phyloP scores from a whole-genome alignment of 2,329 filamentous ascomycete species.

The Sporothrix mexicana region DNA sequence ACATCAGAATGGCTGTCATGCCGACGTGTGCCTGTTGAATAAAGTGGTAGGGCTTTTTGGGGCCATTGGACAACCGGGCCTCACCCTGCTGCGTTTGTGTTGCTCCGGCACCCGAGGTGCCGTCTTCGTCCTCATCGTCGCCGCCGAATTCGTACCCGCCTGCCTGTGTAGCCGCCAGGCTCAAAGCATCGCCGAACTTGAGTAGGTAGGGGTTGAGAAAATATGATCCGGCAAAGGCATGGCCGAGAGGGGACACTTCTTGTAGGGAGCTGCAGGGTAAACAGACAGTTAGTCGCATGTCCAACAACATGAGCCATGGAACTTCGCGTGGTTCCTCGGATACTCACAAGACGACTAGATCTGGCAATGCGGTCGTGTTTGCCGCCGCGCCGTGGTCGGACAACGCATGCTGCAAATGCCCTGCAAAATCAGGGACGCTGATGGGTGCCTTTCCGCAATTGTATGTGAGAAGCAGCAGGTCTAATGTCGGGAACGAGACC shows the following conservation, averaged over 20 bases:
- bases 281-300: not conserved
- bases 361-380: conserved; percentile 55
- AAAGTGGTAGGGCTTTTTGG: conserved; percentile 64
- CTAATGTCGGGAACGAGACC: conserved; percentile 58
- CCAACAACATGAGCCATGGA: not conserved
- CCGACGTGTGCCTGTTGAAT: conserved; percentile 77
- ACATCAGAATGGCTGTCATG: conserved; percentile 89
- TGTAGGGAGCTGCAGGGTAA: conserved; percentile 70
- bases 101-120: conserved; percentile 15
- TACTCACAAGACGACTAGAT: conserved; percentile 64
- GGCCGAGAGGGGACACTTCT: conserved; percentile 83
- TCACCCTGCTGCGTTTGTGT: not conserved
- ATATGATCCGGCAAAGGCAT: conserved; percentile 84
- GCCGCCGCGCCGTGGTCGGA: conserved; percentile 36
- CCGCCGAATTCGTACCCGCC: conserved; percentile 12
- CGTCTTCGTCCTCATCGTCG: conserved; percentile 27
- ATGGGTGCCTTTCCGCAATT: conserved; percentile 81
- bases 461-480: conserved; percentile 82
- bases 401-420: conserved; percentile 69
- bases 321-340: too few species aligned
- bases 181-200: conserved; percentile 72
- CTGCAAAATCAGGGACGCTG: conserved; percentile 71
- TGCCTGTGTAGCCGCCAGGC: conserved; percentile 64
- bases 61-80: not conserved
- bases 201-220: conserved; percentile 78